A percentile compares a stretch with the other conserved stretches of the same genome.
phyloP scores from a whole-genome alignment of 2,329 filamentous ascomycete genomes.

The Penicillium sp. region DNA sequence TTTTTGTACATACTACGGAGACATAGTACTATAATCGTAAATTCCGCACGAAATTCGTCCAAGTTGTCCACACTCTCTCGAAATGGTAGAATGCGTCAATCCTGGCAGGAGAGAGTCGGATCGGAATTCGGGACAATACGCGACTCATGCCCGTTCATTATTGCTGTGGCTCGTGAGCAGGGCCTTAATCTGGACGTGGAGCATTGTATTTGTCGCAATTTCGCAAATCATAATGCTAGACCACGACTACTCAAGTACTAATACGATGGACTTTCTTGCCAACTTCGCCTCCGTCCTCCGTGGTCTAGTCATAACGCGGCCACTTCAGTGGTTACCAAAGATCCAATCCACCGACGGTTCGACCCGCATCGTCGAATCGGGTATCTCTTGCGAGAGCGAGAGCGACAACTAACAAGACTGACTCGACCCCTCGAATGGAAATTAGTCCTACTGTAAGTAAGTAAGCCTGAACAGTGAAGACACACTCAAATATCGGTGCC shows the following conservation, averaged over 20 bases:
- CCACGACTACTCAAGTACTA: background rate
- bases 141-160: background rate
- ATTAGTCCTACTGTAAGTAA: background rate
- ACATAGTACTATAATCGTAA: no score
- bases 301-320: background rate
- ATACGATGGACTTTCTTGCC: no score
- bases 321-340: background rate
- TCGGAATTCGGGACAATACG: background rate
- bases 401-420: background rate
- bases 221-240: background rate
- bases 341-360: background rate
- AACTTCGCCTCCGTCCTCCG: background rate
- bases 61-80: no score
- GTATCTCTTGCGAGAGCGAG: slow-evolving; percentile 6
- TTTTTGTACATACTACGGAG: no score
- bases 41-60: no score
- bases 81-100: background rate
- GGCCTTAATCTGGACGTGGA: background rate
- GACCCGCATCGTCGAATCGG: slow-evolving; percentile 4
- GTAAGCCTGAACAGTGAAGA: no score
- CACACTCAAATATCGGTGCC: background rate
- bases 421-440: background rate
- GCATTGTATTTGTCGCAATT: background rate
- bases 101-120: background rate
- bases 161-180: background rate